Evolutionary conservation across 2,329 filamentous ascomycete species (phyloP), one percentile per base, ranked within the genome.

Genomic region (Hirsutella thompsonii): DNA sequence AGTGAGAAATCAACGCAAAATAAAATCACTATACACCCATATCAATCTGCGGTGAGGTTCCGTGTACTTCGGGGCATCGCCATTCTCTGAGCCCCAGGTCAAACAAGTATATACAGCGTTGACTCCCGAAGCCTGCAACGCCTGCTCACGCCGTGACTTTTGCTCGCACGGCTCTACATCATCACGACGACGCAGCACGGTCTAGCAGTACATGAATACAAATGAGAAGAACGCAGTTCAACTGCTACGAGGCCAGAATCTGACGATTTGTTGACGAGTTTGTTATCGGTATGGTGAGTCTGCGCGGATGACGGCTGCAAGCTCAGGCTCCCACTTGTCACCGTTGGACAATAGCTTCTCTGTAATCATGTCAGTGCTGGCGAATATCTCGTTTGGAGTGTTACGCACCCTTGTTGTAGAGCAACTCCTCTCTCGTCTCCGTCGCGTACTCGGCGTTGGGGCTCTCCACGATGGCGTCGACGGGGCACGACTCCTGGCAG

Each of bases 401-500:
- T 5, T 3, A 60, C 63, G 13, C 48, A 71, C 68, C 76, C 76
- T 96, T 96, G 72, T 96, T 96, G 73, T 96, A 96, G 55, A 96
- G 66, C 55, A 96, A 68, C 72, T 96, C 90, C 66, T 98, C 90
- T 60, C 90, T 79, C 48, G 74, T 78, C 67, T 77, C 74, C 32
- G 74, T 78, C 34, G 73, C 68, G 53, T 79, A 78, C 59, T 79
- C 74, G 52, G 74, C 72, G 52, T 78, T 78, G 50, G 74, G 74
- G 38, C 69, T 74, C 62, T 78, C 74, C 42, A 79, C 74, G 51
- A 76, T 98, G 45, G 92, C 92, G 67, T 98, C 92, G 42, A 98
- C 92, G 36, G 92, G 92, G 69, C 92, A 98, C 50, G 86, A 94
- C 72, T 98, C 92, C 71, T 95, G 90, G 77, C 92, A 96, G 70